These are phyloP conservation scores for Ustilago tritici DNA, from an alignment of 1,284 basidiomycete genomes.

Conservation along the genomic window DNA sequence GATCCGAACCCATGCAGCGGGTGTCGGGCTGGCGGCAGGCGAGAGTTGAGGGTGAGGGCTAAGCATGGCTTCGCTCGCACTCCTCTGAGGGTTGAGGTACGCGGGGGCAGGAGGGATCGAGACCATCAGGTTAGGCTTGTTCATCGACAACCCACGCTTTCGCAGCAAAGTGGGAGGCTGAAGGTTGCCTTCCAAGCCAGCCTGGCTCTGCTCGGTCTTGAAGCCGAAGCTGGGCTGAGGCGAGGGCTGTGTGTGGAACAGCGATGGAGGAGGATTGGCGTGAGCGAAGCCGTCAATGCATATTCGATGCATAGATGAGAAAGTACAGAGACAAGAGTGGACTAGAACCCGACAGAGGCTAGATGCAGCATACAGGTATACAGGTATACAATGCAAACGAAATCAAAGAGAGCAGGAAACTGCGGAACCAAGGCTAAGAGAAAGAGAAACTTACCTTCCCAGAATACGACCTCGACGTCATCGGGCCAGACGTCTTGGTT, in stretches of 20 bases:
- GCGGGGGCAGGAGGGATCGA: slow-evolving; percentile 56
- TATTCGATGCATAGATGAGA: slow-evolving; percentile 1
- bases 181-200: slow-evolving; percentile 17
- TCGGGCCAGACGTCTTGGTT: slow-evolving; percentile 71
- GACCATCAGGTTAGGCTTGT: slow-evolving; percentile 63
- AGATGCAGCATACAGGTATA: neutral
- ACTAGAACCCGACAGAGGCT: neutral
- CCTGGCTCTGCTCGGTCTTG: slow-evolving; percentile 16
- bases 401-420: neutral
- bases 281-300: slow-evolving; percentile 14
- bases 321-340: neutral
- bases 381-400: neutral
- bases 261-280: slow-evolving; percentile 39
- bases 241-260: slow-evolving; percentile 57
- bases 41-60: slow-evolving; percentile 48
- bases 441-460: slow-evolving; percentile 64
- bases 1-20: slow-evolving; percentile 58
- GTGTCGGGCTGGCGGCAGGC: slow-evolving; percentile 44
- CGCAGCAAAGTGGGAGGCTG: slow-evolving; percentile 56
- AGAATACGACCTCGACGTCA: slow-evolving; percentile 71
- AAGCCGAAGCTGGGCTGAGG: slow-evolving; percentile 43
- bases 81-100: slow-evolving; percentile 53
- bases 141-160: slow-evolving; percentile 60
- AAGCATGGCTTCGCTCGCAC: slow-evolving; percentile 31
- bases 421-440: neutral